Base-by-base conservation (phyloP, 352 stramenopile genomes). In the Salisapilia sapeloensis region DNA sequence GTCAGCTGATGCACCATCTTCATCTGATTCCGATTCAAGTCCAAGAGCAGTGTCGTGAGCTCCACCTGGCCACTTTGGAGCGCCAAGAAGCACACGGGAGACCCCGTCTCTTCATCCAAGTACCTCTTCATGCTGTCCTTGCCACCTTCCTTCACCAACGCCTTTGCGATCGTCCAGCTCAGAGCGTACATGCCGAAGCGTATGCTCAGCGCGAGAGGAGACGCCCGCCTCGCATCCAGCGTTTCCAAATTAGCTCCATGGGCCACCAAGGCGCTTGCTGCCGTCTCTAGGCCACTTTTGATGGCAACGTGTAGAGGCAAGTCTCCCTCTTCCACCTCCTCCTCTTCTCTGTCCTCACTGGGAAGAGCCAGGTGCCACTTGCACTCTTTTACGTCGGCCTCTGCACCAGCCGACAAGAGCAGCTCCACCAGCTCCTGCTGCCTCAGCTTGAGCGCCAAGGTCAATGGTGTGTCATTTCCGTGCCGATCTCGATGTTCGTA, bases 171-270 rank as follows among this genome's bases (percentile, higher is more conserved):
- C 16, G 45, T 35, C 6, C 47, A 41, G 19, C 45, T 50, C 9
- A 85, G 38, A 15, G 43, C 41, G 21, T 80, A 86, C 45, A 86
- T 55, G 9, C 66, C 66, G 13, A 66, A 50, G 13, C 66, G 61
- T 28, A 86, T 42, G 9, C 61, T 59, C 19, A 81, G 53, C 5
- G 50, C 53, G 21, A 82, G 26, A 3, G 53, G 26, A 4, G 60
- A 70, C 2, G 56, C 42, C 1, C 50, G 54, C 3, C 56, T 41
- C 1, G 42, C 44, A 34, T 80, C 64, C n/a, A 62, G 24, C 6
- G 40, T 32, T 25, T 49, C 42, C n/a, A 72, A 36, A 22, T 65
- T 42, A 2, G 56, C 64, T 33, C 54, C 64, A 35, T 75, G 43
- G 0, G 45, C 43, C 13, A 80, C 64, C 2, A 80, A 40, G 24